Evolutionary conservation across 352 stramenopile species (phyloP), one percentile per base, ranked within the genome.

Genomic region (Pythium phragmiticola): DNA sequence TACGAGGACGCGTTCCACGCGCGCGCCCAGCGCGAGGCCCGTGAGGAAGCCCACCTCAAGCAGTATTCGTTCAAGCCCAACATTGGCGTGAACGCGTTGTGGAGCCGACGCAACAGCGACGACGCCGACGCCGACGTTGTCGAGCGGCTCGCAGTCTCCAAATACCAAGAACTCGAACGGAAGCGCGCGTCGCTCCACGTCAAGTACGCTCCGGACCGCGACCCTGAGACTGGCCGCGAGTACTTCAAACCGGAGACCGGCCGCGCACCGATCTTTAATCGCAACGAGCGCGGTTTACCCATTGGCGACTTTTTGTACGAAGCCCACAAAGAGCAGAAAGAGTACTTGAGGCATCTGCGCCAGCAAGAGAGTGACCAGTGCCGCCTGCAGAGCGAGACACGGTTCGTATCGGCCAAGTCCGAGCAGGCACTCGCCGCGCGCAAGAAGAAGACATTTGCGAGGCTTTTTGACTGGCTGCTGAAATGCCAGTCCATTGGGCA

Each of bases 1-100:
- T 94, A 94, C 49, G 84, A 91, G 60, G 74, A 93, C 50, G 76
- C 81, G 16, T 87, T 86, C 46, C 66, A 87, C 14, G 70, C 69
- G 12, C 72, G 73, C 34, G 69, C 73, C 2, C 61, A 76, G 17
- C 68, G 72, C 0, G 70, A 89, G 30, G 77, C 77, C 14, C 68
- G 69, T 6, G 82, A 90, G 42, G 60, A 80, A 16, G 76, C 77
- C 57, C 82, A 89, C 57, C 54, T 86, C 19, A 75, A 72, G 43
- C 81, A 89, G 66, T 90, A 84, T 65, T 57, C 84, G 13, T 90
- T 92, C 73, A 90, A 90, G 59, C 84, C 84, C 19, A 72, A 93
- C 60, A 92, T 93, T 55, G 84, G 84, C 14, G 75, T 92, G 11
- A 91, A 90, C 55, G 60, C 80, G 28, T 66, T 90, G 1, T 92